A percentile compares a stretch with the other conserved stretches of the same genome.
Conservation (phyloP, 2,329 filamentous ascomycete genomes). For the Penicillium sp. region DNA sequence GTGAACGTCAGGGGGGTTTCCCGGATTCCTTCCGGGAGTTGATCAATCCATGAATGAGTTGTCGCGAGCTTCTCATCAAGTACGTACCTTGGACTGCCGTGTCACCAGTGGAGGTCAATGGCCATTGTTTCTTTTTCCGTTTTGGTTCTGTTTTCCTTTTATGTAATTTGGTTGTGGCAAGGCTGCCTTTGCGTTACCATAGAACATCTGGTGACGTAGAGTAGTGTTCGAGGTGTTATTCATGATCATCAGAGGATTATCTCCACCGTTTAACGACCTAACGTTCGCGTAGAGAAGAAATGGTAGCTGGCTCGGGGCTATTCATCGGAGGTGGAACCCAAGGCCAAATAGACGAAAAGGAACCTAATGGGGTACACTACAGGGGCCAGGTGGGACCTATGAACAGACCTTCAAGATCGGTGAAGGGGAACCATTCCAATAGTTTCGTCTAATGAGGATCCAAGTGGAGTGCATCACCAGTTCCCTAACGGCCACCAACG, state of each 20-base stretch:
- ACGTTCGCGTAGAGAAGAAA: background rate
- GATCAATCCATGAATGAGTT: background rate
- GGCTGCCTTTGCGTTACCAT: background rate
- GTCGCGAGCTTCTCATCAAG: background rate
- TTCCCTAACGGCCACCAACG: slow-evolving; percentile 21
- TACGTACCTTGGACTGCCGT: background rate
- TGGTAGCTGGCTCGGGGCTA: background rate
- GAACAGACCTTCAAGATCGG: slow-evolving; percentile 4
- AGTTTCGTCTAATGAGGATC: background rate
- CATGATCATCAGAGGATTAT: background rate
- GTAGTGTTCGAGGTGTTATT: background rate
- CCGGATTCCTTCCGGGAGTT: background rate
- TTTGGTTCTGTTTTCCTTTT: background rate
- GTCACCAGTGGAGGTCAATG: slow-evolving; percentile 1
- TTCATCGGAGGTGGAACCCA: background rate
- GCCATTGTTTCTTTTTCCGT: background rate
- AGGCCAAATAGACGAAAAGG: background rate
- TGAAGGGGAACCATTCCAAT: slow-evolving; percentile 7
- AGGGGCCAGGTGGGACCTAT: background rate
- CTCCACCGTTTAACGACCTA: background rate
- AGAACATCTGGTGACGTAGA: slow-evolving; percentile 3
- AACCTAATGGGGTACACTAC: background rate
- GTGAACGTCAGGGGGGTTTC: background rate
- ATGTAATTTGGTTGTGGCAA: background rate
- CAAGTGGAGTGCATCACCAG: background rate